These are phyloP conservation scores for Chloranthus sessilifolius DNA, from an alignment of 164 flowering plant genomes.

Conservation along the genomic window DNA sequence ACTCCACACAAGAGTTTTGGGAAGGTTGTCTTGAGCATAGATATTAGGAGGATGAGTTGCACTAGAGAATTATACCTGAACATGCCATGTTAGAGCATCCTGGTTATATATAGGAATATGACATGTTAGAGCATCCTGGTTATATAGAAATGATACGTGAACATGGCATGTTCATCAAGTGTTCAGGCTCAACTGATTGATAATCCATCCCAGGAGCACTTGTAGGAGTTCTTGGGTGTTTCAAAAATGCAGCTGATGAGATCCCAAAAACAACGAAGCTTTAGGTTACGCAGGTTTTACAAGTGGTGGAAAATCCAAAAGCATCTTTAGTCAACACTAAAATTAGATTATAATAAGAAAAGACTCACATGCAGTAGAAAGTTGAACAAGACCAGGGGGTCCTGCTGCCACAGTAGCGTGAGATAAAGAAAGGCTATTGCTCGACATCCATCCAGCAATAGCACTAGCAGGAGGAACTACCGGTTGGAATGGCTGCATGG, in stretches of 20 bases:
- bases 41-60: not conserved
- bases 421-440: too few relatives aligned
- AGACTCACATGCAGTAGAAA: too few relatives aligned
- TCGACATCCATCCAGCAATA: too few relatives aligned
- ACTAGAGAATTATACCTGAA: not conserved
- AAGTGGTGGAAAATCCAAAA: not conserved
- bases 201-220: not conserved
- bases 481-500: slow-evolving; percentile 18
- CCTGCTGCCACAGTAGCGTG: too few relatives aligned
- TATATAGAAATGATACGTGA: not conserved
- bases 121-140: too few relatives aligned
- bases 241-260: slow-evolving; percentile 1
- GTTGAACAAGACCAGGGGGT: too few relatives aligned
- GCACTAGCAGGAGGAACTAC: slow-evolving; percentile 18
- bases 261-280: not conserved
- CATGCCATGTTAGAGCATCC: too few relatives aligned
- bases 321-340: not conserved
- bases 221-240: not conserved
- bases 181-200: not conserved
- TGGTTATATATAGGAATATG: too few relatives aligned
- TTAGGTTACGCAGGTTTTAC: not conserved
- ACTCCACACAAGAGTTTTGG: slow-evolving; percentile 1
- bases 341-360: not conserved
- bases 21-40: not conserved
- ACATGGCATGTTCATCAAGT: not conserved